A percentile compares a stretch with the other conserved stretches of the same genome.
Evolutionary conservation across 441 rosid genomes (phyloP).

Genomic region (Aleurites moluccanus): DNA sequence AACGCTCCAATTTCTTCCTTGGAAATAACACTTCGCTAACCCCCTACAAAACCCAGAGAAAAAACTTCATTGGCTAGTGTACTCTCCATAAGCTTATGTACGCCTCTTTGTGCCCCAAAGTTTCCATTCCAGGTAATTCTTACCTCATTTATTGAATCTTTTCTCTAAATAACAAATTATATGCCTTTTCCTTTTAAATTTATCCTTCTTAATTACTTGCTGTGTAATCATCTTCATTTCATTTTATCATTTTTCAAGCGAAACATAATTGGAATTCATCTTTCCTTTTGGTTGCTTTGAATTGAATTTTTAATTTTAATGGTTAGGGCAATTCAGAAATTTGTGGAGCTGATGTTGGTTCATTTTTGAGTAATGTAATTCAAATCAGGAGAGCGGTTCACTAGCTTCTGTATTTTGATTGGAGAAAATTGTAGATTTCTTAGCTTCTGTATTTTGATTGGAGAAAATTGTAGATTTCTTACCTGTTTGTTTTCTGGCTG

Average conservation of each 20-base stretch:
- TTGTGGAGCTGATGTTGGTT: background rate
- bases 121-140: slow-evolving; percentile 26
- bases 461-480: no score
- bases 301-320: background rate
- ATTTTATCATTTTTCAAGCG: background rate
- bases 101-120: slow-evolving; percentile 23
- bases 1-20: background rate
- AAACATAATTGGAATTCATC: background rate
- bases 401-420: background rate
- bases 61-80: slow-evolving; percentile 32
- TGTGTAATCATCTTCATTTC: background rate
- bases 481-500: no score
- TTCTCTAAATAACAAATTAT: background rate
- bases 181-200: background rate
- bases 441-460: background rate
- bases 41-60: background rate
- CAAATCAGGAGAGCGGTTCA: background rate
- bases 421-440: no score
- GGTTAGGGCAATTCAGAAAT: background rate
- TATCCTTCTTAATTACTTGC: background rate
- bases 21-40: background rate
- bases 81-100: slow-evolving; percentile 24
- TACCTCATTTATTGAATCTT: background rate
- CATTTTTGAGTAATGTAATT: background rate
- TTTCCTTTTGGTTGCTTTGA: background rate